Conservation (phyloP, 1,284 basidiomycete species). For the Apiotrichum brassicae region DNA sequence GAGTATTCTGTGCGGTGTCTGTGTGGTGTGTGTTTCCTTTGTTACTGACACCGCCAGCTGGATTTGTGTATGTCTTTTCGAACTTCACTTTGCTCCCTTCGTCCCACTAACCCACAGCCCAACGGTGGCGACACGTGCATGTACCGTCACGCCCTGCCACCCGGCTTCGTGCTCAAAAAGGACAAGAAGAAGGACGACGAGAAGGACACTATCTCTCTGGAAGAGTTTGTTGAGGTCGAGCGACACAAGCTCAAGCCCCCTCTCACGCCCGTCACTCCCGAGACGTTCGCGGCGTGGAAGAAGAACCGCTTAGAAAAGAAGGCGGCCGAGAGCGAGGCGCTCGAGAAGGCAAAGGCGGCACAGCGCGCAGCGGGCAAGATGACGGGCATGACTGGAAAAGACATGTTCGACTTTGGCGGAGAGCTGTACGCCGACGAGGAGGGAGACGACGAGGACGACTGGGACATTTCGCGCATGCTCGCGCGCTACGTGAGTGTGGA, state of each 20-base stretch:
- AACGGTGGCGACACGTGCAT: conserved; percentile 67
- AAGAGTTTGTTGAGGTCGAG: conserved; percentile 97
- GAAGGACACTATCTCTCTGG: conserved; percentile 80
- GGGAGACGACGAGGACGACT: conserved; percentile 47
- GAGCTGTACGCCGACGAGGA: conserved; percentile 90
- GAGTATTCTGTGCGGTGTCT: conserved; percentile 19
- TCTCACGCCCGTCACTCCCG: conserved; percentile 91
- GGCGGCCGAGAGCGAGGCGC: conserved; percentile 71
- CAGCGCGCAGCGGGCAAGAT: conserved; percentile 85
- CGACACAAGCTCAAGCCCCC: conserved; percentile 89
- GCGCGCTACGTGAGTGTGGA: conserved; percentile 30
- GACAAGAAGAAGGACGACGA: conserved; percentile 70
- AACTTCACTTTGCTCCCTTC: not conserved
- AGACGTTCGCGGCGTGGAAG: conserved; percentile 92
- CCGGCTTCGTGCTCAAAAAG: conserved; percentile 89
- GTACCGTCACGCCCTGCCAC: conserved; percentile 91
- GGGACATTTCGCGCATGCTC: conserved; percentile 45
- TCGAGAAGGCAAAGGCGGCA: conserved; percentile 76
- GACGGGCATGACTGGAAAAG: conserved; percentile 88
- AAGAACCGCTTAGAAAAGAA: conserved; percentile 89
- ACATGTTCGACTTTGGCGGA: conserved; percentile 95
- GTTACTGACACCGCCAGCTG: conserved; percentile 35
- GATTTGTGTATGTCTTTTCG: conserved; percentile 43
- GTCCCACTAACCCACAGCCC: conserved; percentile 27
- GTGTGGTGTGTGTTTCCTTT: not conserved